Conservation (phyloP, 352 stramenopile species). For the Thraustochytrium sp. region DNA sequence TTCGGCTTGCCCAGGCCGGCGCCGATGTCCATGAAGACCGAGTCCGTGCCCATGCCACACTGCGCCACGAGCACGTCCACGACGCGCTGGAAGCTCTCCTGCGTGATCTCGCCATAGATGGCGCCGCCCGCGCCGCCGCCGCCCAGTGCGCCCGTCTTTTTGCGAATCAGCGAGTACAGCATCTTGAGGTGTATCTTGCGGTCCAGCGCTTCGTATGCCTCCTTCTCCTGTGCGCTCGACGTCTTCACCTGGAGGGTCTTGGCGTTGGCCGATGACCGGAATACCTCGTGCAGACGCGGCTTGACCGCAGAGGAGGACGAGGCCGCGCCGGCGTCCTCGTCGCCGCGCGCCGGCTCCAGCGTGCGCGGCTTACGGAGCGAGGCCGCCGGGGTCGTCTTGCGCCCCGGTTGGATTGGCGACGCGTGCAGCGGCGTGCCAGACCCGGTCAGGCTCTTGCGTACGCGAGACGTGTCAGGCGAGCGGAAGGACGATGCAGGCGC, state of each 20-base stretch:
- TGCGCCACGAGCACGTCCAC: conserved; percentile 87
- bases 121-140: conserved; percentile 87
- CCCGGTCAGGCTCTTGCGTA: background rate
- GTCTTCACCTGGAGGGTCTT: background rate
- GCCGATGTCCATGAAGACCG: conserved; percentile 92
- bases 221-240: background rate
- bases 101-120: conserved; percentile 97
- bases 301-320: background rate
- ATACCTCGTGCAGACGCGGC: background rate
- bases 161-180: conserved; percentile 66
- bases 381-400: background rate
- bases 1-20: conserved; percentile 94
- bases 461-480: background rate
- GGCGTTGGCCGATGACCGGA: background rate
- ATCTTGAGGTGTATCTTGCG: background rate
- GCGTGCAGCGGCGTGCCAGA: background rate
- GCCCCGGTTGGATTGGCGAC: background rate
- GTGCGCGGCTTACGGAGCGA: background rate
- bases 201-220: background rate
- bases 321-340: background rate
- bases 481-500: background rate
- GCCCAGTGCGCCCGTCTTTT: conserved; percentile 84
- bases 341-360: background rate
- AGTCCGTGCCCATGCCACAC: conserved; percentile 74
- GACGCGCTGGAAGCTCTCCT: conserved; percentile 91